Base-by-base conservation (phyloP, 2,329 filamentous ascomycete genomes). In the Aspergillus spinulosporus region DNA sequence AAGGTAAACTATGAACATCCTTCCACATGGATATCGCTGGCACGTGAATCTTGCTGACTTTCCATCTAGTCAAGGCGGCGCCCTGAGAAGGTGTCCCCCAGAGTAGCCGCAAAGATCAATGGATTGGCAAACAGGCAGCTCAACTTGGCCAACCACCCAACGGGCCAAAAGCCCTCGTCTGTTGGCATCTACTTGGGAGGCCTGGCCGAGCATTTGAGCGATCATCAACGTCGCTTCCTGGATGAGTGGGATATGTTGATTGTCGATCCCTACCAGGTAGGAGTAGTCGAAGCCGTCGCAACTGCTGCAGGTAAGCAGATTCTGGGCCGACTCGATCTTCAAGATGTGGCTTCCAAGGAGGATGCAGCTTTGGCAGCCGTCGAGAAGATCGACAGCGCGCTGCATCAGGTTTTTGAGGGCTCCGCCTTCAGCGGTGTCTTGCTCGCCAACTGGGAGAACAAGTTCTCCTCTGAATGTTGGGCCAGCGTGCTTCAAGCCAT, bases 111-210 rank as follows among this genome's bases (percentile, higher is more conserved):
- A 14, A 58, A 62, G 12, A 61, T 74, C 3, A 52, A 57, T 12
- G 59, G 58, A 34, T 52, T 73, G 11, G 58, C 65, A 2, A 62
- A 52, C 21, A 62, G 56, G 43, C 52, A 64, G 15, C 61, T 72
- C 7, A 57, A 55, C 29, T 56, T 73, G 43, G 51, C 58, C 11
- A 54, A 58, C 5, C 59, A 54, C 28, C 31, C 54, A 3, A 49
- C 21, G 7, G 58, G 54, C 12, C 52, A 58, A 14, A 73, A 72
- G 53, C 68, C 72, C 1, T 61, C 63, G 12, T 74, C 73, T 2
- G 77, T 76, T 61, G 76, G 76, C 4, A 71, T 78, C 7, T 79
- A 76, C 59, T 66, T 79, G 5, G 77, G 77, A 11, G 57, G 59
- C 28, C 76, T 79, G 47, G 58, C 62, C 14, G 60, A 53, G 31